Conservation (phyloP, 805 yeast genomes). For the Sugiyamaella marilandica region DNA sequence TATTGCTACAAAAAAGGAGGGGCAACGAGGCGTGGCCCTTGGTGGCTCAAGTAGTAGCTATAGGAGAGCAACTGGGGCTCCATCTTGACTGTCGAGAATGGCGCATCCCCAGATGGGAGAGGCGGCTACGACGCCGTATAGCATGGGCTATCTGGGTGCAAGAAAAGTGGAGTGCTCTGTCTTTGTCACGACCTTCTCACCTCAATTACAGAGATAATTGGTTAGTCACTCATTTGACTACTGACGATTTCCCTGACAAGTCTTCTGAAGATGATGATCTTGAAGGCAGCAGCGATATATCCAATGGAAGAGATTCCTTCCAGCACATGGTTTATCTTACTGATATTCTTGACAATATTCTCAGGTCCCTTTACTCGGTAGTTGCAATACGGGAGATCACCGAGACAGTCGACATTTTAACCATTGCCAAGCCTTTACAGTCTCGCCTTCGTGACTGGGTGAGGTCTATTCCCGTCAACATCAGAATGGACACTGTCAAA, state of each 20-base stretch:
- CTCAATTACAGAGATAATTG: background rate
- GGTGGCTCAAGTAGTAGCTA: constrained; percentile 25
- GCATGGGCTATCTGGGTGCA: constrained; percentile 29
- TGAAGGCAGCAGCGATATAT: constrained; percentile 13
- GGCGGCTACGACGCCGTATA: constrained; percentile 23
- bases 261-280: constrained; percentile 7
- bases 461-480: background rate
- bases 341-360: background rate
- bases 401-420: background rate
- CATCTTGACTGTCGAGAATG: constrained; percentile 26
- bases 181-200: background rate
- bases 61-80: constrained; percentile 24
- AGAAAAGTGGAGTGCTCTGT: constrained; percentile 21
- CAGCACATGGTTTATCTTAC: background rate
- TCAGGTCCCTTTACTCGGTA: background rate
- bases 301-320: constrained; percentile 4
- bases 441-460: background rate
- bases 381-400: background rate
- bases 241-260: constrained; percentile 5
- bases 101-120: constrained; percentile 29
- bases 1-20: constrained; percentile 49
- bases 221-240: background rate
- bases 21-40: constrained; percentile 22
- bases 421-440: background rate
- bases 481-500: background rate